Evolutionary conservation across 2,329 filamentous ascomycete species (phyloP).

Genomic region (Cordyceps fumosorosea): DNA sequence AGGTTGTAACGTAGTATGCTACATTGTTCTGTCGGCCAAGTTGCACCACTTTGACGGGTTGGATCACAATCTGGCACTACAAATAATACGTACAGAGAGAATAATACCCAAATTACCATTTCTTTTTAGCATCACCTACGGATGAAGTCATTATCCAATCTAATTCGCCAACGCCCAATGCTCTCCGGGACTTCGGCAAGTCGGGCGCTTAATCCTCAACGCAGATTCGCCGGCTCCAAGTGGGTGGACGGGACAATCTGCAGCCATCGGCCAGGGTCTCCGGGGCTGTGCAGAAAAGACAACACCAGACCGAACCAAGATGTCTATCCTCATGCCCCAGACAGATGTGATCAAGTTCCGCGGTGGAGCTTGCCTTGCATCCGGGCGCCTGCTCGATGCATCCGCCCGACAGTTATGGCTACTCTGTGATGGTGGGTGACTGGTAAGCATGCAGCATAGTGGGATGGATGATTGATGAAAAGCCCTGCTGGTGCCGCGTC

Average conservation of each 20-base stretch:
- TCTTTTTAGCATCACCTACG: not conserved
- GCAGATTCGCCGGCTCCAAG: conserved; percentile 6
- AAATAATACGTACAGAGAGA: no score
- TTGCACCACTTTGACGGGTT: no score
- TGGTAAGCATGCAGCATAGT: not conserved
- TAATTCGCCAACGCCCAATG: not conserved
- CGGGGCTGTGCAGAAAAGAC: conserved; percentile 3
- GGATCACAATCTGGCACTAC: no score
- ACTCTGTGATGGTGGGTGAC: not conserved
- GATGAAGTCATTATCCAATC: not conserved
- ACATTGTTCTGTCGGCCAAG: no score
- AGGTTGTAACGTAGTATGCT: no score
- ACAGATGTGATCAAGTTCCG: not conserved
- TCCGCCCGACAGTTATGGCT: not conserved
- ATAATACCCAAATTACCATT: not conserved
- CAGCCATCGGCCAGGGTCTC: not conserved
- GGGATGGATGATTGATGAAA: not conserved
- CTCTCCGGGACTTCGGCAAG: conserved; percentile 6
- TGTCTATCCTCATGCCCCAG: not conserved
- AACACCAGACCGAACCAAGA: not conserved
- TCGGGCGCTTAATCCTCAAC: conserved; percentile 7
- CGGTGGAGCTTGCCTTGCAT: not conserved
- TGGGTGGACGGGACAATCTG: not conserved
- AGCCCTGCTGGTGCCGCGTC: not conserved
- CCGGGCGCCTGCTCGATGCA: not conserved